Conservation (phyloP, 805 yeast genomes). For the Barnettozyma wickerhamii region DNA sequence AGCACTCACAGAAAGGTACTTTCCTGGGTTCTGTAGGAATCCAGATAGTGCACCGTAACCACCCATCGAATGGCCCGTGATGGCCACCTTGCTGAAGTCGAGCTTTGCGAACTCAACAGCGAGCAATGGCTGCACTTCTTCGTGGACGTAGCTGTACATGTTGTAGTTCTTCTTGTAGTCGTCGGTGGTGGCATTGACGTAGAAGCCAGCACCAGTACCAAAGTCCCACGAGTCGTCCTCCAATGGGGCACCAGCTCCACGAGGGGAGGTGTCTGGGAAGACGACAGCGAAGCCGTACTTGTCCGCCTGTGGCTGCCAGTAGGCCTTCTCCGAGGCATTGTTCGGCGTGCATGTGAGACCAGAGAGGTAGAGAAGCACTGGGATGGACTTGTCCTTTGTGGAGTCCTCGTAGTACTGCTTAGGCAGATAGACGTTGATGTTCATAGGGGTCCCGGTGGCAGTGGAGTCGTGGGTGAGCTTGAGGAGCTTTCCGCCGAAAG, state of each 20-base stretch:
- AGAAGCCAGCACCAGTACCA: conserved; percentile 95
- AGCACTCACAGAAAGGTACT: conserved; percentile 77
- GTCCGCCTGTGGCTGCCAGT: conserved; percentile 74
- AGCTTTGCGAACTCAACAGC: conserved; percentile 34
- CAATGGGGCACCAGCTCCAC: conserved; percentile 76
- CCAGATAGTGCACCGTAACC: conserved; percentile 87
- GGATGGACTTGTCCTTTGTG: conserved; percentile 38
- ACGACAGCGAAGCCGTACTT: conserved; percentile 82
- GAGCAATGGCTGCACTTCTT: conserved; percentile 57
- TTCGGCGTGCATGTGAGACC: conserved; percentile 93
- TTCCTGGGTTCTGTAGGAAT: conserved; percentile 63
- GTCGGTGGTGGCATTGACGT: conserved; percentile 73
- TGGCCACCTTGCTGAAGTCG: conserved; percentile 62
- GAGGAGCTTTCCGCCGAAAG: conserved; percentile 70
- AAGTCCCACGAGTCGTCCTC: conserved; percentile 84
- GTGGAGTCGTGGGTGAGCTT: conserved; percentile 74
- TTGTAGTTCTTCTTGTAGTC: conserved; percentile 72
- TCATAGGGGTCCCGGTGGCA: conserved; percentile 68
- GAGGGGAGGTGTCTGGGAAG: conserved; percentile 96
- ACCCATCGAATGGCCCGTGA: conserved; percentile 99
- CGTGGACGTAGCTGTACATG: conserved; percentile 80
- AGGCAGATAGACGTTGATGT: conserved; percentile 81
- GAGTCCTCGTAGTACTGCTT: conserved; percentile 32
- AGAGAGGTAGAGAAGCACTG: conserved; percentile 75
- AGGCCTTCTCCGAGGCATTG: conserved; percentile 92